Percentiles rank a stretch among this genome's conserved stretches.
These are phyloP conservation scores for Sporobolus alterniflorus DNA, from an alignment of 202 grass and related monocot species.

Conservation along the genomic window DNA sequence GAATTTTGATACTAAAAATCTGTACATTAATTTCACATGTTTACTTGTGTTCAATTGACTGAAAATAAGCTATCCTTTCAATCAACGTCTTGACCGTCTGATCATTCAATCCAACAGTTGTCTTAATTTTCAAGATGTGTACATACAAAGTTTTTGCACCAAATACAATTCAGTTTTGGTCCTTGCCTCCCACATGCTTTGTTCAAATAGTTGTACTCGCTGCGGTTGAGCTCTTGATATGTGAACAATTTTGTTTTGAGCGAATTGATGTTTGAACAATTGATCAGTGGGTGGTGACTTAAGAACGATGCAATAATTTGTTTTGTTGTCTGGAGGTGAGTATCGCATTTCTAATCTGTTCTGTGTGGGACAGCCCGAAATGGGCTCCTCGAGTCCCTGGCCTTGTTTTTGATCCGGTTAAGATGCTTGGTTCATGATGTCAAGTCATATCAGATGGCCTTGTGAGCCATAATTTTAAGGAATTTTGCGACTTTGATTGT, in stretches of 20 bases:
- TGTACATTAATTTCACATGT: not conserved
- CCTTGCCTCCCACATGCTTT: not conserved
- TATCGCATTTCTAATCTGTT: not conserved
- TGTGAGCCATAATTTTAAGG: not conserved
- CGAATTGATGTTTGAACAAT: not conserved
- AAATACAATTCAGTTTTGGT: not conserved
- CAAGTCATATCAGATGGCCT: not conserved
- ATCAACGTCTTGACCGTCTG: no score
- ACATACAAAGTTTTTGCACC: conserved; percentile 22
- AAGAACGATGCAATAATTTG: not conserved
- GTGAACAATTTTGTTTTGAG: no score
- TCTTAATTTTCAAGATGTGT: conserved; percentile 1
- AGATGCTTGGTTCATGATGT: conserved; percentile 11
- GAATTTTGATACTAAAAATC: not conserved
- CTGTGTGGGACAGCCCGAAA: not conserved
- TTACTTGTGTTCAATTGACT: no score
- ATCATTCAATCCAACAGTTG: no score
- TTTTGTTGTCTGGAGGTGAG: not conserved
- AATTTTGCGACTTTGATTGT: not conserved
- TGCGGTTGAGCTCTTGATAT: not conserved
- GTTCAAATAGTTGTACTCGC: not conserved
- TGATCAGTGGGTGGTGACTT: not conserved
- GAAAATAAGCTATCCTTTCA: no score
- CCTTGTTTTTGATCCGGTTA: conserved; percentile 7
- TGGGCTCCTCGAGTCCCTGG: not conserved